Percentiles rank a stretch among this genome's conserved stretches.
Conservation (phyloP, 306 rosid genomes). For the Cicer chorassanicum region DNA sequence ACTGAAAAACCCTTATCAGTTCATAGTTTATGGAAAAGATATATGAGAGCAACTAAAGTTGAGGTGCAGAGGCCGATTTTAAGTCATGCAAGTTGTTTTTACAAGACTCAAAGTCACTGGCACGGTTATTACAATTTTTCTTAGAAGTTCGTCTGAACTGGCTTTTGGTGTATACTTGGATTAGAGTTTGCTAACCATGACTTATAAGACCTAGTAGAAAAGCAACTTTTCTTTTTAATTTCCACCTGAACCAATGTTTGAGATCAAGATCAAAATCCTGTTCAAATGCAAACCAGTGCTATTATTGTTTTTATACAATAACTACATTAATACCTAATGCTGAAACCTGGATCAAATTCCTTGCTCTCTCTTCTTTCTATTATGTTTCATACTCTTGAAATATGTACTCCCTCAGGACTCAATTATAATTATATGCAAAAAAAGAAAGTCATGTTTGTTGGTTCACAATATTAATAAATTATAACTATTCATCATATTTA, state of each 20-base stretch:
- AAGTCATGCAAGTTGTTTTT: constrained; percentile 1
- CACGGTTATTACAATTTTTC: neutral
- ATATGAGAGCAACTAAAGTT: constrained; percentile 10
- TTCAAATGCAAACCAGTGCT: constrained; percentile 29
- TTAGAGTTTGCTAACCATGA: neutral
- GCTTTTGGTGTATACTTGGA: neutral
- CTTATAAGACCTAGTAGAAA: neutral
- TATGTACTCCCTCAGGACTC: neutral
- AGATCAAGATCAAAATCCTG: constrained; percentile 34
- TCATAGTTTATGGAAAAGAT: constrained; percentile 2
- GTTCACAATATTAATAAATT: neutral
- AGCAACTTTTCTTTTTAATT: constrained; percentile 2
- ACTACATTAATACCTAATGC: neutral
- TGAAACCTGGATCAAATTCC: constrained; percentile 3
- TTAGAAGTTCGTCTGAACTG: neutral
- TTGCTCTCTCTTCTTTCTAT: neutral
- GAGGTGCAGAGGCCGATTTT: neutral
- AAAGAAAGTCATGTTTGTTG: neutral
- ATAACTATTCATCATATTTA: neutral
- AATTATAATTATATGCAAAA: neutral
- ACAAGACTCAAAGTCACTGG: neutral
- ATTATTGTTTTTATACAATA: neutral
- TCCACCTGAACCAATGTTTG: neutral
- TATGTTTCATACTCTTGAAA: neutral
- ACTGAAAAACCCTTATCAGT: neutral